A percentile compares a stretch with the other conserved stretches of the same genome.
Conservation (phyloP, 805 yeast genomes). For the Starmera dryadoides region DNA sequence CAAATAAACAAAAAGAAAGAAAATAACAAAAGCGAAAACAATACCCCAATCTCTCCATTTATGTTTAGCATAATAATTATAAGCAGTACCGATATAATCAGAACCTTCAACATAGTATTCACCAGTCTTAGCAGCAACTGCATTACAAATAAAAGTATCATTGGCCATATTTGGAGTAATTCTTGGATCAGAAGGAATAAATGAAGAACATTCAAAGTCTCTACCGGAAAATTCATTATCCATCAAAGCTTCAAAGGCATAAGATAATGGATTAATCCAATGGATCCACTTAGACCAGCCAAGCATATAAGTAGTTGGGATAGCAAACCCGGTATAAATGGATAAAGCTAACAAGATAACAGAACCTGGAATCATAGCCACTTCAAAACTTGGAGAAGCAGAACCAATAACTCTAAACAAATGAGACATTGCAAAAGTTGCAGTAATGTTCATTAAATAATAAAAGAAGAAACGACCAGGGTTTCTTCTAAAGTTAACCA, state of each 20-base stretch:
- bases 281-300: slow-evolving; percentile 66
- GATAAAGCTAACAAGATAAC: slow-evolving; percentile 39
- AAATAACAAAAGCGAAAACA: slow-evolving; percentile 42
- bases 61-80: slow-evolving; percentile 35
- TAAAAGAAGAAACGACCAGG: slow-evolving; percentile 52
- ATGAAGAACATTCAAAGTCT: slow-evolving; percentile 36
- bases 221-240: slow-evolving; percentile 48
- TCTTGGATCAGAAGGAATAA: slow-evolving; percentile 35
- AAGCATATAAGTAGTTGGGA: slow-evolving; percentile 48
- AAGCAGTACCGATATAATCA: slow-evolving; percentile 36
- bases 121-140: slow-evolving; percentile 53
- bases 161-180: slow-evolving; percentile 16
- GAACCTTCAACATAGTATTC: slow-evolving; percentile 42
- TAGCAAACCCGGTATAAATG: slow-evolving; percentile 50
- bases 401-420: slow-evolving; percentile 49
- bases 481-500: slow-evolving; percentile 43
- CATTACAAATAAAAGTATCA: slow-evolving; percentile 41
- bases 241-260: slow-evolving; percentile 51
- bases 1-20: slow-evolving; percentile 49
- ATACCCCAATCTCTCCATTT: slow-evolving; percentile 67
- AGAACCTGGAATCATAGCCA: slow-evolving; percentile 55
- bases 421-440: slow-evolving; percentile 48
- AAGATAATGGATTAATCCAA: slow-evolving; percentile 51
- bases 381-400: slow-evolving; percentile 35
- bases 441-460: slow-evolving; percentile 32